Percentiles rank a stretch among this genome's conserved stretches.
phyloP scores from a whole-genome alignment of 805 yeast genomes.

The Candida ulmi region DNA sequence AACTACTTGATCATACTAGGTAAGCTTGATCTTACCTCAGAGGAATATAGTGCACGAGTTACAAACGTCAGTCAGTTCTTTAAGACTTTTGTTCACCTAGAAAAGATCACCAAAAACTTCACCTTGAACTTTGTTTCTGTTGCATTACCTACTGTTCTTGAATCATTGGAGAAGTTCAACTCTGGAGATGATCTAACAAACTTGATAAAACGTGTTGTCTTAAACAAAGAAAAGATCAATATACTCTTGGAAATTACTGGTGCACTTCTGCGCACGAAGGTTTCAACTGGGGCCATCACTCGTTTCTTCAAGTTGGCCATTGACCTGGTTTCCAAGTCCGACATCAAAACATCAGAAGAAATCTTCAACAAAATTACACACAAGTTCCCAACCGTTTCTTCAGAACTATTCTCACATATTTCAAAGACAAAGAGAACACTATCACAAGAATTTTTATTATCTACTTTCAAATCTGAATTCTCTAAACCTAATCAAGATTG shows the following conservation, averaged over 20 bases:
- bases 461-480: conserved; percentile 39
- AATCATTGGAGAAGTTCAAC: neutral
- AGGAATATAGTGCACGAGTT: neutral
- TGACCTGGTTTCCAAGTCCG: conserved; percentile 22
- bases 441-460: conserved; percentile 44
- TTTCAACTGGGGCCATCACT: conserved; percentile 18
- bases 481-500: conserved; percentile 42
- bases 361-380: conserved; percentile 38
- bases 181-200: conserved; percentile 4
- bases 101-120: conserved; percentile 17
- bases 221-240: conserved; percentile 20
- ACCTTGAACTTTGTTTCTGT: conserved; percentile 10
- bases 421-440: conserved; percentile 46
- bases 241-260: conserved; percentile 27
- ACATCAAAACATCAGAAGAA: conserved; percentile 39
- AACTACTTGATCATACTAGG: neutral
- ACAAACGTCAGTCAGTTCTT: conserved; percentile 12
- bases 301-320: conserved; percentile 26
- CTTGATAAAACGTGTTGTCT: conserved; percentile 23
- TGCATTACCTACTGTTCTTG: conserved; percentile 15
- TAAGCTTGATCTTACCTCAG: neutral
- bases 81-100: conserved; percentile 6
- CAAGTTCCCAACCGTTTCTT: conserved; percentile 34
- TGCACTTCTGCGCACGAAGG: conserved; percentile 23
- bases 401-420: conserved; percentile 40